Conservation (phyloP, 805 yeast species). For the Jamesozyma jinghongensis region DNA sequence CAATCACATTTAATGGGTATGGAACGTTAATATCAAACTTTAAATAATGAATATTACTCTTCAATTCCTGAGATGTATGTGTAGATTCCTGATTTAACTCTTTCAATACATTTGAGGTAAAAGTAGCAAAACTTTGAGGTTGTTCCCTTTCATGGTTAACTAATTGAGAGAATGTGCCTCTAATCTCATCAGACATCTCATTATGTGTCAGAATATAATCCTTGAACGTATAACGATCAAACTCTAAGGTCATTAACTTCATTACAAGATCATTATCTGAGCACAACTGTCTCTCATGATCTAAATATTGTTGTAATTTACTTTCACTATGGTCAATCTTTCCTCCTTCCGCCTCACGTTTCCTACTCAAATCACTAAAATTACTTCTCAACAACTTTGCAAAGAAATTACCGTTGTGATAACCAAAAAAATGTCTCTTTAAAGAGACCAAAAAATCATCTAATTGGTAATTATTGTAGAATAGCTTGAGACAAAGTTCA, state of each 20-base stretch:
- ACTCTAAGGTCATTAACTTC: slow-evolving; percentile 28
- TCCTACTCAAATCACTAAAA: slow-evolving; percentile 17
- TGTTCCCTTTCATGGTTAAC: neutral
- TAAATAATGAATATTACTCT: slow-evolving; percentile 39
- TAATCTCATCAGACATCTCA: slow-evolving; percentile 1
- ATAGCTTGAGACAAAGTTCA: slow-evolving; percentile 43
- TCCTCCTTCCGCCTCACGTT: slow-evolving; percentile 26
- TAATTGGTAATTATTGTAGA: slow-evolving; percentile 54
- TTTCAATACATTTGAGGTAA: neutral
- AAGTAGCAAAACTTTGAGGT: neutral
- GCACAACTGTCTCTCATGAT: slow-evolving; percentile 7
- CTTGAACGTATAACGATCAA: slow-evolving; percentile 32
- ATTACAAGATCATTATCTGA: slow-evolving; percentile 15
- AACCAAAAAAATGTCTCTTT: slow-evolving; percentile 46
- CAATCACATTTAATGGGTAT: slow-evolving; percentile 73
- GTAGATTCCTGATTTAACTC: neutral
- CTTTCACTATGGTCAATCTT: slow-evolving; percentile 4
- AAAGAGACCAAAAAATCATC: slow-evolving; percentile 38
- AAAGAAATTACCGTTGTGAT: slow-evolving; percentile 21
- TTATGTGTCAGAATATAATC: slow-evolving; percentile 14
- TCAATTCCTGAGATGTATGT: slow-evolving; percentile 3
- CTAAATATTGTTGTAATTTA: slow-evolving; percentile 29
- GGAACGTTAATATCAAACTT: slow-evolving; percentile 59
- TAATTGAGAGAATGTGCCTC: slow-evolving; percentile 1
- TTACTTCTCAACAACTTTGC: slow-evolving; percentile 16